These are phyloP conservation scores for Podospora didyma DNA, from an alignment of 495 filamentous ascomycete genomes.

Conservation along the genomic window DNA sequence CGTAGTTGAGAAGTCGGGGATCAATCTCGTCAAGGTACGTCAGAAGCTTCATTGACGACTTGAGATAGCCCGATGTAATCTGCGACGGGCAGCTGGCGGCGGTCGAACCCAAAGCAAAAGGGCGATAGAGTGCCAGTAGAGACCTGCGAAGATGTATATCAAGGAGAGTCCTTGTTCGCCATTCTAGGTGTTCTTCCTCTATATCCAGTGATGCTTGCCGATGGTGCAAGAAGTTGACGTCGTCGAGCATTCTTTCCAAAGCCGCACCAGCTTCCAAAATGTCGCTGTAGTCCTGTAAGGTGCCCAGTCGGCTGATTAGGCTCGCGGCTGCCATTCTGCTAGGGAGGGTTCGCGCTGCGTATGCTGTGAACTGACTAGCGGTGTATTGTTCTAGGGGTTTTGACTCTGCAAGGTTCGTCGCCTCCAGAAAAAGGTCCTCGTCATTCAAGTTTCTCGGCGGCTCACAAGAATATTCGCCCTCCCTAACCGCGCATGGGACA, in stretches of 20 bases:
- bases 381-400: constrained; percentile 34
- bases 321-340: constrained; percentile 28
- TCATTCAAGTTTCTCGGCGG: constrained; percentile 36
- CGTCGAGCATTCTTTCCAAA: constrained; percentile 34
- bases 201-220: constrained; percentile 19
- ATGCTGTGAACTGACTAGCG: constrained; percentile 30
- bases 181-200: constrained; percentile 24
- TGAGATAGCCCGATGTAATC: constrained; percentile 31
- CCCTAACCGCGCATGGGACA: constrained; percentile 32
- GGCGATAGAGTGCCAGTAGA: constrained; percentile 35
- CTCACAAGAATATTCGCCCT: constrained; percentile 33
- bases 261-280: constrained; percentile 33
- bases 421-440: constrained; percentile 18
- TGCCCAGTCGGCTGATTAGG: constrained; percentile 31
- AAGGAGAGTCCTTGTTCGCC: constrained; percentile 27
- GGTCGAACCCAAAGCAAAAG: constrained; percentile 29
- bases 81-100: constrained; percentile 27
- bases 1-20: constrained; percentile 22
- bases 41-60: constrained; percentile 35
- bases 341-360: constrained; percentile 29
- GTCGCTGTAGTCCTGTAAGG: constrained; percentile 29
- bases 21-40: constrained; percentile 35
- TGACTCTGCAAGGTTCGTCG: constrained; percentile 26
- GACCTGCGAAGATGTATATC: constrained; percentile 35
- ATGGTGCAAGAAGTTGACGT: constrained; percentile 30